These are phyloP conservation scores for Alternaria solani DNA, from an alignment of 2,329 filamentous ascomycete species.

Conservation along the genomic window DNA sequence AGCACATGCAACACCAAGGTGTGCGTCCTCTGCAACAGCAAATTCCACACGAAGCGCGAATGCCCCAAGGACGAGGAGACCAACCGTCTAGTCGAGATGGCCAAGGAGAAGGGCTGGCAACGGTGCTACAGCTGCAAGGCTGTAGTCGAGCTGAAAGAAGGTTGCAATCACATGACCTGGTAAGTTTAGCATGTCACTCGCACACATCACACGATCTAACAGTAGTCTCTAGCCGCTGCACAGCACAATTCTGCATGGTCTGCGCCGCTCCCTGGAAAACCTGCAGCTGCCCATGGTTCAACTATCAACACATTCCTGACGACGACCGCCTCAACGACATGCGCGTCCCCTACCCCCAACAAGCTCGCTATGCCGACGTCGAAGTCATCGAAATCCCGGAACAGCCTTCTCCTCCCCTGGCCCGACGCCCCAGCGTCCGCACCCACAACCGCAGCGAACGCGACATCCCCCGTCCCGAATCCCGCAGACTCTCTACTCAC, in stretches of 20 bases:
- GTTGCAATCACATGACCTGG: slow-evolving; percentile 90
- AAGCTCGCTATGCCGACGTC: slow-evolving; percentile 30
- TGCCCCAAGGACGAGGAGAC: slow-evolving; percentile 77
- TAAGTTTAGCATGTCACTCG: slow-evolving; percentile 53
- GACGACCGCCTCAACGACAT: slow-evolving; percentile 59
- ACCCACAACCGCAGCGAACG: slow-evolving; percentile 36
- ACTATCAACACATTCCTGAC: slow-evolving; percentile 62
- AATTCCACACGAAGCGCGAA: slow-evolving; percentile 71
- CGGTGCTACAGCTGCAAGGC: slow-evolving; percentile 76
- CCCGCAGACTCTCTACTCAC: slow-evolving; percentile 55
- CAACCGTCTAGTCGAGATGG: slow-evolving; percentile 68
- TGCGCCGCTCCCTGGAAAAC: slow-evolving; percentile 84
- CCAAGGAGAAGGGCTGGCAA: slow-evolving; percentile 75
- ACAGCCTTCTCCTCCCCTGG: slow-evolving; percentile 33
- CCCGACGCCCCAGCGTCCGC: slow-evolving; percentile 38
- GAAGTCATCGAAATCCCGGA: slow-evolving; percentile 45
- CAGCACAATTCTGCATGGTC: slow-evolving; percentile 85
- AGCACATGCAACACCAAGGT: slow-evolving; percentile 75
- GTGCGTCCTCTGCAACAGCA: slow-evolving; percentile 76
- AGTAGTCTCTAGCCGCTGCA: slow-evolving; percentile 67
- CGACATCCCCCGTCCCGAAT: slow-evolving; percentile 29
- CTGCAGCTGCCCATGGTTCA: slow-evolving; percentile 84
- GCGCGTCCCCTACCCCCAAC: slow-evolving; percentile 42
- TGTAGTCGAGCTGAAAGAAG: slow-evolving; percentile 80
- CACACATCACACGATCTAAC: slow-evolving; percentile 24